Evolutionary conservation across 495 filamentous ascomycete genomes (phyloP), one percentile per base, ranked within the genome.

Genomic region (Xylaria castorea): DNA sequence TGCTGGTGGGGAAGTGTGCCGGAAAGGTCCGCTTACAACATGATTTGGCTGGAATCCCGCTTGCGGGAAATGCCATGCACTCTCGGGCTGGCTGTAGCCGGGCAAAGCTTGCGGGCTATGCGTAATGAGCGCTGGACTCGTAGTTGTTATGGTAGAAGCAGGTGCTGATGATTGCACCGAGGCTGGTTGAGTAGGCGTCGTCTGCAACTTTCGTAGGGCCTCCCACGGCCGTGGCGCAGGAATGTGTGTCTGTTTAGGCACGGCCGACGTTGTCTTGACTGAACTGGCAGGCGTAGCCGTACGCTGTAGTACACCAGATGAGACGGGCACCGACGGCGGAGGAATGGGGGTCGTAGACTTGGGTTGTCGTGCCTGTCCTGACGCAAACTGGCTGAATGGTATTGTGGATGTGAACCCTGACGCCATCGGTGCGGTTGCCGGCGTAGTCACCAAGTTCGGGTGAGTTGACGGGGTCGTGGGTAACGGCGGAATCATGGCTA

Each of bases 21-120:
- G 76, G 44, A 75, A 77, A 70, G 76, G 76, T 78, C 74, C 73
- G 78, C 78, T 80, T 80, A 80, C 78, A 77, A 76, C 78, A 73
- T 78, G 73, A 75, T 76, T 78, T 44, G 73, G 70, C 72, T 75
- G 71, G 61, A 68, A 62, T 74, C 71, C 78, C 75, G 51, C 61
- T n/a, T 67, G 66, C 67, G 75, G 46, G 38, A 75, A 53, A 66
- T 76, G 76, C 73, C 71, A 68, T 51, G 64, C 25, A 36, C 53
- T 61, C 71, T 68, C 75, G 34, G 25, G 11, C 57, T 60, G 63
- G 46, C 63, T 30, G 22, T 75, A 50, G 38, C 50, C 50, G 1
- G 51, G 58, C 55, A 48, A 40, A 55, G 22, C 53, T 38, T 64
- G 63, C 14, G 60, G 44, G 32, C 50, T 65, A 6, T 66, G 62